A percentile compares a stretch with the other conserved stretches of the same genome.
Evolutionary conservation across 2,329 filamentous ascomycete genomes (phyloP).

Genomic region (Pseudogymnoascus sp.): DNA sequence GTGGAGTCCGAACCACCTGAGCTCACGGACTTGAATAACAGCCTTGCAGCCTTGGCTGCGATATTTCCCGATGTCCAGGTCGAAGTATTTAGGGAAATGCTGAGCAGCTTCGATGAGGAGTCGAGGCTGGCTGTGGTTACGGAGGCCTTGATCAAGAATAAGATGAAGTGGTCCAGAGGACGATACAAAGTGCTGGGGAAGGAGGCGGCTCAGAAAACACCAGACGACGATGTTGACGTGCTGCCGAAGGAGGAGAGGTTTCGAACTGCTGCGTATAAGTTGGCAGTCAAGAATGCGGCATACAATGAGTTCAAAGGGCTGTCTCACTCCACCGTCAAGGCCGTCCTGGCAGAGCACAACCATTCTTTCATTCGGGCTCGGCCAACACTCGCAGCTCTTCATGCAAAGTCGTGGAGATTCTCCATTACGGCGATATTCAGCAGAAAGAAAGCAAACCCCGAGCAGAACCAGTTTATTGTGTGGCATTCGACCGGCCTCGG

Average conservation of each 20-base stretch:
- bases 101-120: conserved; percentile 66
- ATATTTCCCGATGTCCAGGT: conserved; percentile 76
- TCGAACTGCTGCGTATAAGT: conserved; percentile 58
- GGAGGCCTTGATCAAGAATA: conserved; percentile 67
- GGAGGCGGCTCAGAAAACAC: conserved; percentile 27
- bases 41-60: conserved; percentile 60
- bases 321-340: conserved; percentile 65
- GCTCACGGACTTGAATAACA: conserved; percentile 61
- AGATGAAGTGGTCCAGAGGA: conserved; percentile 62
- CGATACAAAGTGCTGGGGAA: conserved; percentile 46
- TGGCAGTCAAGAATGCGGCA: conserved; percentile 59
- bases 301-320: conserved; percentile 71
- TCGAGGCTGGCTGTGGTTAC: conserved; percentile 71
- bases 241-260: conserved; percentile 60
- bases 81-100: conserved; percentile 77
- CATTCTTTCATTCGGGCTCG: conserved; percentile 69
- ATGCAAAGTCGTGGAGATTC: conserved; percentile 70
- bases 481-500: conserved; percentile 53
- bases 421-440: conserved; percentile 65
- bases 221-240: conserved; percentile 23
- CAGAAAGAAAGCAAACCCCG: conserved; percentile 51
- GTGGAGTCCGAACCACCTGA: conserved; percentile 48
- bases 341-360: conserved; percentile 73
- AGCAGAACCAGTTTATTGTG: conserved; percentile 55
- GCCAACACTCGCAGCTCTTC: conserved; percentile 59